These are phyloP conservation scores for Tetrastigma voinierianum DNA, from an alignment of 164 flowering plant species.

Conservation along the genomic window DNA sequence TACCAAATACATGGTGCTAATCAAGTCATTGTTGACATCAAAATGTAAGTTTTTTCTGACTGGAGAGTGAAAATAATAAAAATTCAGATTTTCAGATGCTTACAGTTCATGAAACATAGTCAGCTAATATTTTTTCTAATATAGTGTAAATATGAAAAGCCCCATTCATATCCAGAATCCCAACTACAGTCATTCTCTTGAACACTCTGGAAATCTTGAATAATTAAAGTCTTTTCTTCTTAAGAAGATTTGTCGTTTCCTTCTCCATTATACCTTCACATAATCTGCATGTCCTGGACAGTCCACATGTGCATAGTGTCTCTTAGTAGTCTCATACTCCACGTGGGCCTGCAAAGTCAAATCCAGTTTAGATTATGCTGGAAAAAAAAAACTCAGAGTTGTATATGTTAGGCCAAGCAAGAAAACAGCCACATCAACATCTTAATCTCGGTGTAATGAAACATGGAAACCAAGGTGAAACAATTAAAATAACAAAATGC, in stretches of 20 bases:
- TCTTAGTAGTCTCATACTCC: slow-evolving; percentile 90
- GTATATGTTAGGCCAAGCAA: neutral
- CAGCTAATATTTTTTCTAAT: no score
- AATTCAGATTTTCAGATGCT: no score
- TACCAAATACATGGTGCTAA: no score
- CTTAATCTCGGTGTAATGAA: neutral
- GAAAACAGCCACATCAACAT: neutral
- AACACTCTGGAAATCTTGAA: neutral
- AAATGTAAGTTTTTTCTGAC: no score
- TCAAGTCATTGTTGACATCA: no score
- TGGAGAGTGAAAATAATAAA: no score
- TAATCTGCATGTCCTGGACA: slow-evolving; percentile 99
- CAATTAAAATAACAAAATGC: slow-evolving; percentile 13
- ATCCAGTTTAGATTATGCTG: neutral
- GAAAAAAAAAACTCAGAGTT: neutral
- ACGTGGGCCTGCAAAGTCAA: slow-evolving; percentile 81
- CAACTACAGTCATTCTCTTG: no score
- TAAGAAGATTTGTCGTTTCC: neutral
- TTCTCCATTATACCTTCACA: slow-evolving; percentile 64
- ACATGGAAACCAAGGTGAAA: slow-evolving; percentile 5
- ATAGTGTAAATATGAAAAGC: no score
- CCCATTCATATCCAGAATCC: no score
- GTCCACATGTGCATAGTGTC: slow-evolving; percentile 98
- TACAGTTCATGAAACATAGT: no score
- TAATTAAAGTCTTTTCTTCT: neutral